Evolutionary conservation across 129 eudicot genomes (phyloP), one percentile per base, ranked within the genome.

Genomic region (Kitagawia praeruptora): DNA sequence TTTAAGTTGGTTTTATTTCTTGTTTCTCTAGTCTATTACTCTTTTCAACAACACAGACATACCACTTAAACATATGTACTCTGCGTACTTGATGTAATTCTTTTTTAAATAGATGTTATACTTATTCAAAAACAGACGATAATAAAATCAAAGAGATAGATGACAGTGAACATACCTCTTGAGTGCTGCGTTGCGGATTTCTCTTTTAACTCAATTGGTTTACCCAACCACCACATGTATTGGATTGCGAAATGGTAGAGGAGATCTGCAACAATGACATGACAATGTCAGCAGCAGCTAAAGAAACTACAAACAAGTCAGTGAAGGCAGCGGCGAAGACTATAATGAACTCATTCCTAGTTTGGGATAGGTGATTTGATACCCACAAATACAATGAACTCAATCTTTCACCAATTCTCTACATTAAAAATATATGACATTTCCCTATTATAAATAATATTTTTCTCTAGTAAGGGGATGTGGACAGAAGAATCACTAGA

Each of bases 211-310:
- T 83, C 75, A 79, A 95, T 92, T 3, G 97, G 96, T 84, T 81
- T 88, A 77, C 98, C 98, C 98, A 82, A 95, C 97, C 63, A 95
- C 97, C 70, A 95, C 97, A 82, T 90, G 87, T 88, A 95, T 77
- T 13, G 96, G 98, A 54, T 80, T 84, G 44, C 89, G 83, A 66
- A 84, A 81, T 23, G 98, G 98, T 82, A 95, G 66, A 28, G 92
- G 94, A 77, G 97, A 86, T 83, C 98, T 93, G 97, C 79, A 88
- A 80, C 14, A 23, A 56, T 38, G 45, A 16, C 48, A 46, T 23
- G 19, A 44, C 15, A 45, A 27, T 13, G 25, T 18, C 41, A 25
- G 44, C 39, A 28, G 64, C 38, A 58, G 58, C 70, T 81, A 18
- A 48, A 14, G 66, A 34, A 46, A 47, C 74, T 81, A 16, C 16